Evolutionary conservation across 352 stramenopile genomes (phyloP).

Genomic region (Pythium graminicola): DNA sequence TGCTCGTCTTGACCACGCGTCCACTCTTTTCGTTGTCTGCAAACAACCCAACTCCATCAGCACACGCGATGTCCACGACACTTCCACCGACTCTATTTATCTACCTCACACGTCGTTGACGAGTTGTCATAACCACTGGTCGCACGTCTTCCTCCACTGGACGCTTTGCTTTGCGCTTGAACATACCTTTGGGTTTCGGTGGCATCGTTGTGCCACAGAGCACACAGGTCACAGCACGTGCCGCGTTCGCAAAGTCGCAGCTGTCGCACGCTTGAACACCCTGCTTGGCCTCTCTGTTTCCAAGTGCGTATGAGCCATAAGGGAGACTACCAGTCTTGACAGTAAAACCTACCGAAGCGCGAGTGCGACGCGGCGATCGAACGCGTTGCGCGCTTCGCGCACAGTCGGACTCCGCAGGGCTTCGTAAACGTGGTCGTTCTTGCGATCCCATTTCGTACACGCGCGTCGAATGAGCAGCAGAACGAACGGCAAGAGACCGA

Average conservation of each 20-base stretch:
- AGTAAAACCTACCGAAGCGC: slow-evolving; percentile 7
- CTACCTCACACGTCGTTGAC: slow-evolving; percentile 10
- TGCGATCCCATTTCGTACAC: slow-evolving; percentile 16
- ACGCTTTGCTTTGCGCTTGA: not conserved
- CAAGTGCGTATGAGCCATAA: not conserved
- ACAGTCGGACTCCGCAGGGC: slow-evolving; percentile 17
- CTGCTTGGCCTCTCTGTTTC: slow-evolving; percentile 15
- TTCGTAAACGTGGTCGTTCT: slow-evolving; percentile 20
- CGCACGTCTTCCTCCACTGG: not conserved
- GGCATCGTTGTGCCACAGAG: slow-evolving; percentile 10
- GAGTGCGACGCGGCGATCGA: slow-evolving; percentile 17
- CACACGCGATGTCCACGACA: not conserved
- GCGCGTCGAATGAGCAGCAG: slow-evolving; percentile 11
- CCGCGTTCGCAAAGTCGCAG: slow-evolving; percentile 17
- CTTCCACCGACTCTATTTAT: not conserved
- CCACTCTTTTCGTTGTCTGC: slow-evolving; percentile 18
- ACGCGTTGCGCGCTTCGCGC: slow-evolving; percentile 15
- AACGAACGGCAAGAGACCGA: slow-evolving; percentile 15
- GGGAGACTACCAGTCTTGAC: no score
- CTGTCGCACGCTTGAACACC: not conserved
- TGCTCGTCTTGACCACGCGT: not conserved
- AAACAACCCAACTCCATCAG: not conserved
- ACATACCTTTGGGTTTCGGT: not conserved
- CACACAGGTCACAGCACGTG: slow-evolving; percentile 9
- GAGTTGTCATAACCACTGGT: not conserved